Evolutionary conservation across 768 basidiomycete genomes (phyloP), one percentile per base, ranked within the genome.

Genomic region (Favolaschia claudopus): DNA sequence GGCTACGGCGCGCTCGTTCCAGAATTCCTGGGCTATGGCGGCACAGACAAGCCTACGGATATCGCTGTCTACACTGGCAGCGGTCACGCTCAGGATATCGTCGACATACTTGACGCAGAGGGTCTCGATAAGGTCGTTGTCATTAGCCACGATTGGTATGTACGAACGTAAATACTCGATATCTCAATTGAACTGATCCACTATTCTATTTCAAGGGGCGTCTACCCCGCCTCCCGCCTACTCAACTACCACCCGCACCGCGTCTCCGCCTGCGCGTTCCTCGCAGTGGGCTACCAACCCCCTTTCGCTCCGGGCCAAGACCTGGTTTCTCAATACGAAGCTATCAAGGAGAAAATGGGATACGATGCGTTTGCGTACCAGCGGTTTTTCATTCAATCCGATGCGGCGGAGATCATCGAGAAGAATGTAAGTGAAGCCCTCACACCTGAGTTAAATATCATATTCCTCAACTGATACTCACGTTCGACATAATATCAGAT

Each of bases 11-110:
- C 85, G 43, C 68, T 85, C 43, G 79, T 75, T 3, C 82, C 81
- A 0, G 83, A 84, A 63, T 74, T 82, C 74, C 76, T 86, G 29
- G 84, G 84, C 5, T 84, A 82, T 53, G 84, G 83, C 17, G 76
- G 75, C 1, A 83, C 82, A 12, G 74, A 74, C 60, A 81, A 82
- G 55, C 83, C 84, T 1, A 52, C 60, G 1, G 77, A 81, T 46
- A 53, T 67, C 4, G 60, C 52, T 3, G 62, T 69, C 6, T 85
- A 83, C 67, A 55, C 55, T 7, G 24, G 49, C 20, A 74, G 67
- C 44, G 63, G 70, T 25, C 68, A 83, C 36, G 70, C 68, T 25
- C 62, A 75, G 44, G 81, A 81, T 60, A 47, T 81, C 6, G 48
- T 78, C 31, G 79, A 80, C 44, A 72, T 82, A 33, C 68, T 82